Conservation (phyloP, 1,284 basidiomycete genomes). For the Meira miltonrushii region DNA sequence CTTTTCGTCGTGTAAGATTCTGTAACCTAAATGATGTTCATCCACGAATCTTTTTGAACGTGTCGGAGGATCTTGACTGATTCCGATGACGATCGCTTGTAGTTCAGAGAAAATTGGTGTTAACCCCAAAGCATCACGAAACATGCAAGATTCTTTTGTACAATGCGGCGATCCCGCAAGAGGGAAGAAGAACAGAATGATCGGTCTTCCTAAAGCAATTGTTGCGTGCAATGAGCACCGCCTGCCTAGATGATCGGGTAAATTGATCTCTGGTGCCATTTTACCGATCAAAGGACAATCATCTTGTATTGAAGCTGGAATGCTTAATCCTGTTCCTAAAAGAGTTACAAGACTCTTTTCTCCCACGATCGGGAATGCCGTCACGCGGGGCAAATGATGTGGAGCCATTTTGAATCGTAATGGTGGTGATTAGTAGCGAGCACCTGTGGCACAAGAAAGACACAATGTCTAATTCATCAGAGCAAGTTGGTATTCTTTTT, state of each 20-base stretch:
- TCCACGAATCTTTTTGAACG: constrained; percentile 30
- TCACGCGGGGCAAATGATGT: constrained; percentile 22
- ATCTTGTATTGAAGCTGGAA: constrained; percentile 28
- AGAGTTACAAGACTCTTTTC: constrained; percentile 29
- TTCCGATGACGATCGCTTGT: constrained; percentile 43
- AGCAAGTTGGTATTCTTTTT: no score
- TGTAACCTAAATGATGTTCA: constrained; percentile 32
- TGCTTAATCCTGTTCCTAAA: constrained; percentile 19
- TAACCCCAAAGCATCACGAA: constrained; percentile 33
- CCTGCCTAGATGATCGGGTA: constrained; percentile 32
- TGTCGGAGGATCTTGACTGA: constrained; percentile 31
- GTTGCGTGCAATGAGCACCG: constrained; percentile 36
- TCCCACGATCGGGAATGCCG: constrained; percentile 30
- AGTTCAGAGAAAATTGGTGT: constrained; percentile 41
- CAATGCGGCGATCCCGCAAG: constrained; percentile 44
- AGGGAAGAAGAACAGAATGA: constrained; percentile 43
- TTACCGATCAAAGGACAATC: constrained; percentile 30
- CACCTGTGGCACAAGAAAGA: no score
- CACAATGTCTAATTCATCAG: no score
- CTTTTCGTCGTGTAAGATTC: constrained; percentile 31
- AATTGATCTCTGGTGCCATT: constrained; percentile 34
- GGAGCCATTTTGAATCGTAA: constrained; percentile 3
- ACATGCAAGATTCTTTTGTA: constrained; percentile 34
- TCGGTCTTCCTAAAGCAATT: constrained; percentile 34
- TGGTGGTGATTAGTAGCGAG: no score